These are phyloP conservation scores for Aspergillus fumigatus DNA, from an alignment of 2,329 filamentous ascomycete genomes.

Conservation along the genomic window DNA sequence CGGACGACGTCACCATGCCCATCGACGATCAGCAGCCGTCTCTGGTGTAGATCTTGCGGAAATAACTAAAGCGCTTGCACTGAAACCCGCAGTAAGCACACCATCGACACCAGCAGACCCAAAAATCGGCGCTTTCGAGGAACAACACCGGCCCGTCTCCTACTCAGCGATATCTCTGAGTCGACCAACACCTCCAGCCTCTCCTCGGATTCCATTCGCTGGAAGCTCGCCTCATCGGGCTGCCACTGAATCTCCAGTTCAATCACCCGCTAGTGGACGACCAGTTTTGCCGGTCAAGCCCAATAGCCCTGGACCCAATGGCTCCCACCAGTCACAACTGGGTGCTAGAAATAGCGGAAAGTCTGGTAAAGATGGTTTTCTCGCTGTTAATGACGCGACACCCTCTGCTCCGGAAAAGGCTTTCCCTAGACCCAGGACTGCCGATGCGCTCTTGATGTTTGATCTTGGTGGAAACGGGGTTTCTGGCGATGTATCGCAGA, in stretches of 20 bases:
- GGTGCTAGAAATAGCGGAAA: constrained; percentile 64
- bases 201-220: constrained; percentile 23
- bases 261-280: constrained; percentile 58
- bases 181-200: constrained; percentile 30
- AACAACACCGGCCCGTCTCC: constrained; percentile 29
- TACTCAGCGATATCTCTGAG: constrained; percentile 29
- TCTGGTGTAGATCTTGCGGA: constrained; percentile 74
- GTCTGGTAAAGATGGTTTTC: constrained; percentile 1
- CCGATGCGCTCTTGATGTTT: constrained; percentile 37
- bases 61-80: constrained; percentile 43
- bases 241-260: constrained; percentile 9
- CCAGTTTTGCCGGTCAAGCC: constrained; percentile 80
- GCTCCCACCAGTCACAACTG: constrained; percentile 64
- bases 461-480: constrained; percentile 17
- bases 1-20: constrained; percentile 65
- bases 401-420: constrained; percentile 27
- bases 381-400: constrained; percentile 53
- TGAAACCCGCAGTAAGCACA: constrained; percentile 55
- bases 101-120: constrained; percentile 46
- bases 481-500: constrained; percentile 14
- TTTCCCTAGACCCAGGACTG: constrained; percentile 40
- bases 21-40: constrained; percentile 75
- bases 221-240: constrained; percentile 6
- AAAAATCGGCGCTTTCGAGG: constrained; percentile 23
- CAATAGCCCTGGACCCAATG: constrained; percentile 72